Evolutionary conservation across 2,329 filamentous ascomycete genomes (phyloP).

Genomic region (Pestalotiopsis fici): DNA sequence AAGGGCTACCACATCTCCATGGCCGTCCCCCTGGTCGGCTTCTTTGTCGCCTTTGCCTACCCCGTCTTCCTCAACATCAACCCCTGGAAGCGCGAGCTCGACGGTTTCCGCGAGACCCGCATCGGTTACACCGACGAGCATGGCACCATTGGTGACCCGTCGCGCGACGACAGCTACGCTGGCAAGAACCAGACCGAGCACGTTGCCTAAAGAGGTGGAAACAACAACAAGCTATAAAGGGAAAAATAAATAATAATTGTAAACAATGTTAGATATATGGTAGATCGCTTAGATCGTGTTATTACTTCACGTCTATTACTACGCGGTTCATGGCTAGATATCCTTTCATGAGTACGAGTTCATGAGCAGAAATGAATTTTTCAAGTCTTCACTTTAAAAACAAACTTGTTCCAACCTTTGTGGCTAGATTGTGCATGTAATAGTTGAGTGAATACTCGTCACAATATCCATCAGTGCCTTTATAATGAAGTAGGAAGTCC

Average conservation of each 20-base stretch:
- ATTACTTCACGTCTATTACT: background rate
- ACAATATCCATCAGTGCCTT: too few relatives aligned
- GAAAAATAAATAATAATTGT: background rate
- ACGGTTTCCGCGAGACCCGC: constrained; percentile 8
- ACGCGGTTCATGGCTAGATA: background rate
- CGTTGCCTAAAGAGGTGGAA: background rate
- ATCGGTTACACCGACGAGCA: constrained; percentile 7
- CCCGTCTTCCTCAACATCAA: constrained; percentile 9
- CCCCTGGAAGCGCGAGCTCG: constrained; percentile 9
- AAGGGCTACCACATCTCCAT: constrained; percentile 8
- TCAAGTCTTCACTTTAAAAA: too few relatives aligned
- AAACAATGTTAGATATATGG: background rate
- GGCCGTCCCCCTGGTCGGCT: constrained; percentile 2
- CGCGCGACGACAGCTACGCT: constrained; percentile 2
- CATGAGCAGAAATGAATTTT: background rate
- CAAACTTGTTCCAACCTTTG: too few relatives aligned
- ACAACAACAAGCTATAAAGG: background rate
- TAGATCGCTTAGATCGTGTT: background rate
- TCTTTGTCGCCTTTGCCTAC: constrained; percentile 6
- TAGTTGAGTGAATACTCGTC: too few relatives aligned
- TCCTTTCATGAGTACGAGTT: constrained; percentile 2
- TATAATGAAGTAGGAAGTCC: too few relatives aligned
- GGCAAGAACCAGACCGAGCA: background rate
- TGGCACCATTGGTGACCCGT: background rate
- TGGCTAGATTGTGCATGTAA: too few relatives aligned